Conservation (phyloP, 371 early-diverging fungal species). For the Mitosporidium daphniae region DNA sequence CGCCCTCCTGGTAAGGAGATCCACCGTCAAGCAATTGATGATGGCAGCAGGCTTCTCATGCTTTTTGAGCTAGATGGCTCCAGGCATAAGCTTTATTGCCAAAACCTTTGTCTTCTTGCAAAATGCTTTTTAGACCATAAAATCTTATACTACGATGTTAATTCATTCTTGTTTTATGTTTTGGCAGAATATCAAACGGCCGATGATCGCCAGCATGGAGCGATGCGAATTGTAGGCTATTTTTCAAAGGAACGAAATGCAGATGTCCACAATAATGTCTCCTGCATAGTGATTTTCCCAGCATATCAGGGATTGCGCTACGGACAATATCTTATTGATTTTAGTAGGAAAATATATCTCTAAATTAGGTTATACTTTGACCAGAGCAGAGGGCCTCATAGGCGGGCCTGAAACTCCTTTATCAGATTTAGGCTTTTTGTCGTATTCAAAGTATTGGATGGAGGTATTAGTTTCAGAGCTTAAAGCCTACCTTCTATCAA, state of each 20-base stretch:
- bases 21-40: slow-evolving; percentile 39
- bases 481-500: too few species aligned
- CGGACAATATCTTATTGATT: slow-evolving; percentile 78
- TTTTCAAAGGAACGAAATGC: slow-evolving; percentile 95
- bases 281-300: slow-evolving; percentile 95
- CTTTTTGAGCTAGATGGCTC: slow-evolving; percentile 75
- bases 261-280: slow-evolving; percentile 63
- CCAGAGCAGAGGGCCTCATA: slow-evolving; percentile 58
- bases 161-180: slow-evolving; percentile 90
- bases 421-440: slow-evolving; percentile 73
- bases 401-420: slow-evolving; percentile 95
- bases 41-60: too few species aligned
- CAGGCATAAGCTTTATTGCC: slow-evolving; percentile 41
- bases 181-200: slow-evolving; percentile 18
- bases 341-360: slow-evolving; percentile 12
- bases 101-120: slow-evolving; percentile 35
- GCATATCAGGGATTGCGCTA: slow-evolving; percentile 88
- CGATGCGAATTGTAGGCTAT: slow-evolving; percentile 48
- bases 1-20: slow-evolving; percentile 78
- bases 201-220: slow-evolving; percentile 13
- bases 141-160: slow-evolving; percentile 93
- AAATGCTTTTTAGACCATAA: slow-evolving; percentile 97
- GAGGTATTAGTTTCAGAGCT: too few species aligned
- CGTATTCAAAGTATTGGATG: slow-evolving; percentile 84
- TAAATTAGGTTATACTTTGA: slow-evolving; percentile 33